Evolutionary conservation across 2,329 filamentous ascomycete species (phyloP).

Genomic region (Microsporum ferrugineum): DNA sequence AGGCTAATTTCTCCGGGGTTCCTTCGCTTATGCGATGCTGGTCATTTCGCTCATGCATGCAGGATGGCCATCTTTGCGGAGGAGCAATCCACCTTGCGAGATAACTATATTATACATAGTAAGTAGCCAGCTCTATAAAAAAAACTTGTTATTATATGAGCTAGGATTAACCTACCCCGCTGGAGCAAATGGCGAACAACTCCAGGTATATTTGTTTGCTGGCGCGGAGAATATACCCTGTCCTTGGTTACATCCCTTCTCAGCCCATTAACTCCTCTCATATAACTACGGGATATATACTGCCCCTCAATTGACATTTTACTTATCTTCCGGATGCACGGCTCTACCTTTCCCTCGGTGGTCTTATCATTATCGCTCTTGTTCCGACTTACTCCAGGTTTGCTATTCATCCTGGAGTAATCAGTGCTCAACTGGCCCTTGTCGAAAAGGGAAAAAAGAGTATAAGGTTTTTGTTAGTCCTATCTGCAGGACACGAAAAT

Average conservation of each 20-base stretch:
- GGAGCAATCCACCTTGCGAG: neutral
- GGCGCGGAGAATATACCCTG: slow-evolving; percentile 1
- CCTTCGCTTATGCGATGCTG: neutral
- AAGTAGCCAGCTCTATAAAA: neutral
- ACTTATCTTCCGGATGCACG: neutral
- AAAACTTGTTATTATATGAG: neutral
- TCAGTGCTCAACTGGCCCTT: neutral
- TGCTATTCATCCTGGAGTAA: neutral
- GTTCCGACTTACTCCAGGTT: neutral
- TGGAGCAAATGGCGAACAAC: neutral
- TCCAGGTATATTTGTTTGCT: neutral
- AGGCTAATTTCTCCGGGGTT: neutral
- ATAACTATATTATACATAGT: neutral
- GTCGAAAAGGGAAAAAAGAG: neutral
- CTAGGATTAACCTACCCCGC: neutral
- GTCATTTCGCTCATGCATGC: neutral
- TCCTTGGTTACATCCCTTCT: neutral
- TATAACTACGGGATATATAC: neutral
- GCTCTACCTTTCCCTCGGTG: neutral
- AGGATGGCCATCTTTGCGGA: neutral
- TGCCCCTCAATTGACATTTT: neutral
- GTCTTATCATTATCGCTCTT: neutral
- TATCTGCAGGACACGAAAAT: neutral
- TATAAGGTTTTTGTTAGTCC: neutral
- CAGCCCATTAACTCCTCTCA: neutral